Evolutionary conservation across 371 early-diverging fungal genomes (phyloP).

Genomic region (Mucor irregularis): DNA sequence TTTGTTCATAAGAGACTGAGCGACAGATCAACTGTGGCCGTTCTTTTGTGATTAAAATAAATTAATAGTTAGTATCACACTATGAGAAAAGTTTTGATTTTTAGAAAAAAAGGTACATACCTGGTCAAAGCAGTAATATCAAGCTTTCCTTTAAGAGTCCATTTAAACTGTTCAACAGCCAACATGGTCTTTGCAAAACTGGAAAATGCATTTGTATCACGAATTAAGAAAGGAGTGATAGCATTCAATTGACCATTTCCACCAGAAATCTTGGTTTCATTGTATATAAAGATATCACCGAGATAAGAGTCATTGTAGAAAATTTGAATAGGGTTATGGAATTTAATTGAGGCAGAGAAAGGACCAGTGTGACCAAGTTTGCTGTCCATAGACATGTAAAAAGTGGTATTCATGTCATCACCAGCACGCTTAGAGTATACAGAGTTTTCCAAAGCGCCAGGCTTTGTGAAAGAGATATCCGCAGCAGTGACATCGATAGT

Average conservation of each 20-base stretch:
- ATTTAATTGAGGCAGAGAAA: slow-evolving; percentile 50
- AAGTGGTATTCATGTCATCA: slow-evolving; percentile 35
- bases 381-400: slow-evolving; percentile 55
- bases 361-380: slow-evolving; percentile 59
- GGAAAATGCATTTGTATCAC: slow-evolving; percentile 48
- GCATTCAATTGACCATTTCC: slow-evolving; percentile 48
- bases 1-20: slow-evolving; percentile 55
- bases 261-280: slow-evolving; percentile 50
- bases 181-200: slow-evolving; percentile 57
- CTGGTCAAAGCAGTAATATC: slow-evolving; percentile 60
- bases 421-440: slow-evolving; percentile 32
- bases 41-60: slow-evolving; percentile 18
- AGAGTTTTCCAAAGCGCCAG: slow-evolving; percentile 11
- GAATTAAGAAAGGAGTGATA: slow-evolving; percentile 46
- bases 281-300: slow-evolving; percentile 52
- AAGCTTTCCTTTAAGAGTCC: slow-evolving; percentile 59
- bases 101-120: slow-evolving; percentile 18
- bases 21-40: slow-evolving; percentile 43
- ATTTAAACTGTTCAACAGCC: slow-evolving; percentile 49
- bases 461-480: slow-evolving; percentile 51
- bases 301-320: slow-evolving; percentile 45
- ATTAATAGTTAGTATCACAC: not conserved
- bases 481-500: slow-evolving; percentile 49
- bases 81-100: not conserved
- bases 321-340: slow-evolving; percentile 45